Percentiles rank a stretch among this genome's conserved stretches.
phyloP scores from a whole-genome alignment of 2,329 filamentous ascomycete species.

The Phoma sp. region DNA sequence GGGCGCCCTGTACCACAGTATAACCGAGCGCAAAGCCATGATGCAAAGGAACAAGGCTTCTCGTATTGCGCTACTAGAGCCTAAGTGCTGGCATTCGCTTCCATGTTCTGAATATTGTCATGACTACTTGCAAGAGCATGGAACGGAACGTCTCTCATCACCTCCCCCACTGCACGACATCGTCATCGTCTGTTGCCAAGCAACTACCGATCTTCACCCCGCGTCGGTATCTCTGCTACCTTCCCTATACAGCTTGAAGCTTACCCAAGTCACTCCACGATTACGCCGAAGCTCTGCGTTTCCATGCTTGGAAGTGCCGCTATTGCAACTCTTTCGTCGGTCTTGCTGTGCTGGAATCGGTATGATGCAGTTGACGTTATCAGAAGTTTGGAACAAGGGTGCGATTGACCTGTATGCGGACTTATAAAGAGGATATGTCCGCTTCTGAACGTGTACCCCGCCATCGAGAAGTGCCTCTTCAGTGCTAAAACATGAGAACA shows the following conservation, averaged over 20 bases:
- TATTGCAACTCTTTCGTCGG: constrained; percentile 8
- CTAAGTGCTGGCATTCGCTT: not conserved
- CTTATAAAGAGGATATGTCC: not conserved
- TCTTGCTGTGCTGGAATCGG: constrained; percentile 6
- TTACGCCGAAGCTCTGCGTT: constrained; percentile 19
- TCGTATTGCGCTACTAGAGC: not conserved
- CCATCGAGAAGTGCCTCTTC: constrained; percentile 5
- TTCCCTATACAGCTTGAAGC: constrained; percentile 39
- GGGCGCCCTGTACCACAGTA: not conserved
- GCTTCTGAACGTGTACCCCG: constrained; percentile 2
- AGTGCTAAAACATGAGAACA: constrained; percentile 34
- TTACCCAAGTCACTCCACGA: constrained; percentile 19
- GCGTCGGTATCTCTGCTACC: constrained; percentile 31
- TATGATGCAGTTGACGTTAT: constrained; percentile 29
- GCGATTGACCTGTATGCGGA: not conserved
- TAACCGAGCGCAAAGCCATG: not conserved
- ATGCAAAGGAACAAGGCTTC: not conserved
- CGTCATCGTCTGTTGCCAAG: constrained; percentile 40
- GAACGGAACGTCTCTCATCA: not conserved
- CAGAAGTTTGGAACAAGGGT: constrained; percentile 1
- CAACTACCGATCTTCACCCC: constrained; percentile 20
- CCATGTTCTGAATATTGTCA: not conserved
- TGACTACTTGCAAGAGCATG: not conserved
- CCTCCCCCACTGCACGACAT: constrained; percentile 19
- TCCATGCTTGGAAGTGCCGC: constrained; percentile 17